Evolutionary conservation across 306 rosid genomes (phyloP).

Genomic region (Castanopsis chinensis): DNA sequence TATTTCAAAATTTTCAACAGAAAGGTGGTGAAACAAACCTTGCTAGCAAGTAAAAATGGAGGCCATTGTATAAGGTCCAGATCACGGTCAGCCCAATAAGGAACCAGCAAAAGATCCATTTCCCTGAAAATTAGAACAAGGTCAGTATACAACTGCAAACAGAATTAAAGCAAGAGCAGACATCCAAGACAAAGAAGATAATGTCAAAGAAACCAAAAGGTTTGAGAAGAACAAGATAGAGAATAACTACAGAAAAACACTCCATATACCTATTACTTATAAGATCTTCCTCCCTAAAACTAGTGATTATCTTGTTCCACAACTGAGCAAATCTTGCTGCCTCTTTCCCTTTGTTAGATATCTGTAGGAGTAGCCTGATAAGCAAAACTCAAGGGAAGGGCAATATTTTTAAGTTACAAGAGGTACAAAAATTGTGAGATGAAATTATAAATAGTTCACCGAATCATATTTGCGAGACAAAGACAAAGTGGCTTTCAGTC

Average conservation of each 20-base stretch:
- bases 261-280: conserved; percentile 63
- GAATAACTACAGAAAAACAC: neutral
- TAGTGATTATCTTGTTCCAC: conserved; percentile 89
- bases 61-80: conserved; percentile 92
- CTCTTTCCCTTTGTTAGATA: conserved; percentile 69
- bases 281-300: conserved; percentile 97
- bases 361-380: conserved; percentile 35
- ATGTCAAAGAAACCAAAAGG: neutral
- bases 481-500: conserved; percentile 59
- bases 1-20: conserved; percentile 5
- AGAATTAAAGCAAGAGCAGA: neutral
- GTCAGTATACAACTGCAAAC: conserved; percentile 17
- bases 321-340: conserved; percentile 98
- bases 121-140: conserved; percentile 59
- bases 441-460: conserved; percentile 30
- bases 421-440: conserved; percentile 11
- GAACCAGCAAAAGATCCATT: conserved; percentile 93
- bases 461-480: conserved; percentile 59
- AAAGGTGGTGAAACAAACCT: conserved; percentile 46
- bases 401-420: neutral
- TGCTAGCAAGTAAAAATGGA: conserved; percentile 98
- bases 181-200: neutral
- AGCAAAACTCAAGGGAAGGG: conserved; percentile 4
- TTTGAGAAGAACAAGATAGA: conserved; percentile 6
- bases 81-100: conserved; percentile 94